phyloP scores from a whole-genome alignment of 495 filamentous ascomycete species.

The Evernia prunastri region DNA sequence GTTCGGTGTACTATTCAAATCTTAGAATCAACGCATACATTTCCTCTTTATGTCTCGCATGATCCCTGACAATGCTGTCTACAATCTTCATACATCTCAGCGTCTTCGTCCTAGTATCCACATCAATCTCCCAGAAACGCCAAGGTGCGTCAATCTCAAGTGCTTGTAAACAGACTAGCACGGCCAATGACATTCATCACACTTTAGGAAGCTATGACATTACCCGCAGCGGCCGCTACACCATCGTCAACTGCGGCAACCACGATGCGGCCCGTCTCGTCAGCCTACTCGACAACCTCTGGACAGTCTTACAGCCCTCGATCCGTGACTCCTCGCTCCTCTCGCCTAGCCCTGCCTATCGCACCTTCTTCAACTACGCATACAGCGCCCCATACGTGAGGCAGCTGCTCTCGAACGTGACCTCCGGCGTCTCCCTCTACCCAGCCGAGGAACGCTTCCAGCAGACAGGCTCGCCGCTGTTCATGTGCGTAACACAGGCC shows the following conservation, averaged over 20 bases:
- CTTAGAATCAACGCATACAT: not conserved
- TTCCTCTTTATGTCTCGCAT: not conserved
- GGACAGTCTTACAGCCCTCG: not conserved
- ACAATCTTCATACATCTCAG: not conserved
- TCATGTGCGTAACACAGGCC: not conserved
- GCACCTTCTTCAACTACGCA: not conserved
- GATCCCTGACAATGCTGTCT: not conserved
- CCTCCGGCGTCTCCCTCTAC: not conserved
- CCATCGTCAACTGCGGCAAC: not conserved
- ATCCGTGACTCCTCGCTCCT: not conserved
- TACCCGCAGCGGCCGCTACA: not conserved
- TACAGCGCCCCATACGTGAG: not conserved
- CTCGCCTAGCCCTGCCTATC: not conserved
- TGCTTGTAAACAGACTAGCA: not conserved
- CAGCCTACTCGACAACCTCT: not conserved
- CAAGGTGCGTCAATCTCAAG: not conserved
- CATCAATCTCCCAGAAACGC: not conserved
- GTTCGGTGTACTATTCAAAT: not conserved
- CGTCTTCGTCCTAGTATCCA: not conserved
- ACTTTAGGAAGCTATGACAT: not conserved
- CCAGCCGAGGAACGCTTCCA: not conserved
- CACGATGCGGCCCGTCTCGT: not conserved
- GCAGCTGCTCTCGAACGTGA: not conserved
- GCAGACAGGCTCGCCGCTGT: not conserved
- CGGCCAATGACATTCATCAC: not conserved